These are phyloP conservation scores for Atkinsonella texensis DNA, from an alignment of 2,329 filamentous ascomycete species.

Conservation along the genomic window DNA sequence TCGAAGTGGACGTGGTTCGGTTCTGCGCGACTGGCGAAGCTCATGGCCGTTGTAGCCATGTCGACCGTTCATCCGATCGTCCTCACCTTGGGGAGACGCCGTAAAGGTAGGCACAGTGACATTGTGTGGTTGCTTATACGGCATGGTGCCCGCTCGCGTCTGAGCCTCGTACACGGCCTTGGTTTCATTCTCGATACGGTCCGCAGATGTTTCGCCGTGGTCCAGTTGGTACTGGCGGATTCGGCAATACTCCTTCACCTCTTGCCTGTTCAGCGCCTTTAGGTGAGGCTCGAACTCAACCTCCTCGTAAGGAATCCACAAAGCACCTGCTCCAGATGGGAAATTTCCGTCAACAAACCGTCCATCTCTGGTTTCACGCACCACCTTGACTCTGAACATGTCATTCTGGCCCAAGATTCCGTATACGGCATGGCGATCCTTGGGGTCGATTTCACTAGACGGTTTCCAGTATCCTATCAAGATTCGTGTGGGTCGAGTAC, in stretches of 20 bases:
- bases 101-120: slow-evolving; percentile 11
- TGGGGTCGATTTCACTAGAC: slow-evolving; percentile 33
- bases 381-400: slow-evolving; percentile 52
- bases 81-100: slow-evolving; percentile 13
- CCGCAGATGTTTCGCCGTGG: slow-evolving; percentile 34
- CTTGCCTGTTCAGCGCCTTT: slow-evolving; percentile 34
- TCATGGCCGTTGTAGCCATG: slow-evolving; percentile 23
- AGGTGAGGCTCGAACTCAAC: slow-evolving; percentile 47
- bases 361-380: slow-evolving; percentile 48
- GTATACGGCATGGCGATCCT: slow-evolving; percentile 49
- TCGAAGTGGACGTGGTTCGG: slow-evolving; percentile 20
- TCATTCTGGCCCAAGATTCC: slow-evolving; percentile 51
- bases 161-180: slow-evolving; percentile 41
- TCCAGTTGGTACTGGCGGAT: slow-evolving; percentile 48
- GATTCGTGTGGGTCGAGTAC: slow-evolving; percentile 44
- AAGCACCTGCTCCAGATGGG: slow-evolving; percentile 43
- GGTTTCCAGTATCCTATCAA: slow-evolving; percentile 48
- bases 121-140: slow-evolving; percentile 13
- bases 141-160: slow-evolving; percentile 25
- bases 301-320: slow-evolving; percentile 53
- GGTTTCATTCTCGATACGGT: slow-evolving; percentile 37
- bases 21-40: slow-evolving; percentile 31
- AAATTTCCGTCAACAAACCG: slow-evolving; percentile 47
- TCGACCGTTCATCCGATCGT: slow-evolving; percentile 6
- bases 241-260: slow-evolving; percentile 53